Evolutionary conservation across 805 yeast genomes (phyloP).

Genomic region (Blastobotrys americana): DNA sequence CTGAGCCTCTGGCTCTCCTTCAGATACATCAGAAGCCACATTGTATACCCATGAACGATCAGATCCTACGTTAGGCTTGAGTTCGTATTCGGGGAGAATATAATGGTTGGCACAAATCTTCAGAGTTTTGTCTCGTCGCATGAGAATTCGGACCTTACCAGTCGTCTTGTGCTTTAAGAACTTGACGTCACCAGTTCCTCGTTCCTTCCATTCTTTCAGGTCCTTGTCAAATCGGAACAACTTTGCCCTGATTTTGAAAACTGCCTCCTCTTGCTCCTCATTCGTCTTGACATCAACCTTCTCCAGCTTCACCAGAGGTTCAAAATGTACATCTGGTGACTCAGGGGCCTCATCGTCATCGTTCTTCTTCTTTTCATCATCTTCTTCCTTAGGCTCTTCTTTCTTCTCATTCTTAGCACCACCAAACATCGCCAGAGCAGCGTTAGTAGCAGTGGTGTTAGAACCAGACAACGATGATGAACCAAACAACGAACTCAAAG

Average conservation of each 20-base stretch:
- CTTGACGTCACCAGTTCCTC: conserved; percentile 98
- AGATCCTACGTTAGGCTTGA: conserved; percentile 90
- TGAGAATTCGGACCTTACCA: conserved; percentile 78
- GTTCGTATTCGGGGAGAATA: conserved; percentile 60
- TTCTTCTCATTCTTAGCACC: conserved; percentile 69
- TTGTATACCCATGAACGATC: conserved; percentile 98
- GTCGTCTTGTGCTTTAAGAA: conserved; percentile 82
- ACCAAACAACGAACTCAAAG: conserved; percentile 17
- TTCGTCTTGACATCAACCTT: conserved; percentile 94
- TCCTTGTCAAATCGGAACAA: conserved; percentile 84
- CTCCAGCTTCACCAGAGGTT: conserved; percentile 91
- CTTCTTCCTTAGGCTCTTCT: conserved; percentile 31
- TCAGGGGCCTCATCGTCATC: conserved; percentile 56
- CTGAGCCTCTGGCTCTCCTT: conserved; percentile 92
- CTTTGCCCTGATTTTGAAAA: conserved; percentile 86
- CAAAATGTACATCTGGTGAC: conserved; percentile 84
- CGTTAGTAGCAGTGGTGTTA: conserved; percentile 11
- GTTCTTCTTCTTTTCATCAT: conserved; percentile 23
- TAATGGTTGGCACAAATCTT: conserved; percentile 97
- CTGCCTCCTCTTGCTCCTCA: conserved; percentile 81
- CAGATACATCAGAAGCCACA: conserved; percentile 90
- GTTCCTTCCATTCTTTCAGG: conserved; percentile 94
- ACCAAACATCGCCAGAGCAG: conserved; percentile 94
- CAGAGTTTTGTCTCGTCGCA: conserved; percentile 98
- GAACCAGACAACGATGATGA: conserved; percentile 10